A percentile compares a stretch with the other conserved stretches of the same genome.
phyloP scores from a whole-genome alignment of 192 early-diverging fungal species.

The Entophlyctis luteolus region DNA sequence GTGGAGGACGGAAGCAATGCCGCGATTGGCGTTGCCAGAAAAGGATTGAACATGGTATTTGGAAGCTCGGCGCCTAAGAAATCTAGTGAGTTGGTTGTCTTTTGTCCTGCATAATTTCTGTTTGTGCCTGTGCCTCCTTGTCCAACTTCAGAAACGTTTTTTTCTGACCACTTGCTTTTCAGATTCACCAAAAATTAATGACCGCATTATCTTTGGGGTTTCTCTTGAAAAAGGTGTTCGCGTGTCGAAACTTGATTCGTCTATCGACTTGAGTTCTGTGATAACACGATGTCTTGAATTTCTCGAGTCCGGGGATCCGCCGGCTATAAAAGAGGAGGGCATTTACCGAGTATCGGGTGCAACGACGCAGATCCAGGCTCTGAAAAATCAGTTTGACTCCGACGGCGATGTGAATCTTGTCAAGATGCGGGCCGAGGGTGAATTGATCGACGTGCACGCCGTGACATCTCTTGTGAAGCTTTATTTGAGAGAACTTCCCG shows the following conservation, averaged over 20 bases:
- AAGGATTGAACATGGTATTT: conserved; percentile 18
- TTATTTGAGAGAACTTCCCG: conserved; percentile 78
- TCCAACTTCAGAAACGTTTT: no score
- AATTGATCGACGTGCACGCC: conserved; percentile 83
- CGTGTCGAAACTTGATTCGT: conserved; percentile 64
- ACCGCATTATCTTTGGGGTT: no score
- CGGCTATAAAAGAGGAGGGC: conserved; percentile 71
- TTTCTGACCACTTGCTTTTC: no score
- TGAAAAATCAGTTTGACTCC: conserved; percentile 79
- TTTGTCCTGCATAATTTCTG: no score
- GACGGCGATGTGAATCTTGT: conserved; percentile 75
- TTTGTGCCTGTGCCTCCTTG: no score
- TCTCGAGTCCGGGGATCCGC: conserved; percentile 63
- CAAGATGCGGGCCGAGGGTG: conserved; percentile 33
- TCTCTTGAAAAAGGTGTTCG: conserved; percentile 75
- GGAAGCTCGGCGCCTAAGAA: neutral
- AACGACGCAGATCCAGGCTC: conserved; percentile 61
- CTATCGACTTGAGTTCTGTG: conserved; percentile 77
- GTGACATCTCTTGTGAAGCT: conserved; percentile 89
- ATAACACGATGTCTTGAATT: conserved; percentile 97
- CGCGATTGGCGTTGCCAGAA: no score
- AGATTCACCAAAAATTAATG: no score
- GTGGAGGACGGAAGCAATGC: conserved; percentile 19
- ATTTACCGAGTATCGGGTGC: conserved; percentile 90
- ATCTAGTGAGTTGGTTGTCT: conserved; percentile 2